Conservation (phyloP, 331 rosid genomes). For the Acacia concinna region DNA sequence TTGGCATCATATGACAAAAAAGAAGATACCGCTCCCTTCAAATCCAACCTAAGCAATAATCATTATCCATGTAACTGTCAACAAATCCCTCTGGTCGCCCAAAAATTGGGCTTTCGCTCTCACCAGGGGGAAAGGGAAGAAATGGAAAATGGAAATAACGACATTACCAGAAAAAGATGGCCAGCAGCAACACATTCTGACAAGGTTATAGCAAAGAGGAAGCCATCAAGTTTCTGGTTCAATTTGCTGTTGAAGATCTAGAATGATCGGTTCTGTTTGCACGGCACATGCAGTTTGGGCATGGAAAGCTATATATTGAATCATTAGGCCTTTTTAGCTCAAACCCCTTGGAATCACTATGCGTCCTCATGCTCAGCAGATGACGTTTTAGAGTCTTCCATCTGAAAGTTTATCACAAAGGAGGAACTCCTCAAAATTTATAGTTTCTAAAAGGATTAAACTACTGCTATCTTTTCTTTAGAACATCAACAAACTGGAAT, state of each 20-base stretch:
- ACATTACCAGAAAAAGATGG: slow-evolving; percentile 31
- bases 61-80: slow-evolving; percentile 39
- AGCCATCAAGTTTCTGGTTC: slow-evolving; percentile 37
- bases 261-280: slow-evolving; percentile 51
- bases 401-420: slow-evolving; percentile 37
- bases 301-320: slow-evolving; percentile 75
- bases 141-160: slow-evolving; percentile 57
- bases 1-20: slow-evolving; percentile 37
- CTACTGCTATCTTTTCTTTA: not conserved
- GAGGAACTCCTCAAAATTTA: not conserved
- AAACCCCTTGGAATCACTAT: slow-evolving; percentile 72
- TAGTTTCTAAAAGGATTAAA: not conserved
- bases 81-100: slow-evolving; percentile 41
- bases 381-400: slow-evolving; percentile 76
- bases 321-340: slow-evolving; percentile 72
- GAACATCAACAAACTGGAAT: not conserved
- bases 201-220: slow-evolving; percentile 32
- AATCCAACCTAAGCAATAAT: slow-evolving; percentile 39
- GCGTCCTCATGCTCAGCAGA: slow-evolving; percentile 64
- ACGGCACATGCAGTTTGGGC: slow-evolving; percentile 86
- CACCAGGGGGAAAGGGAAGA: slow-evolving; percentile 25
- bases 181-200: slow-evolving; percentile 42
- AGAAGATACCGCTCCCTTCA: slow-evolving; percentile 38
- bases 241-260: slow-evolving; percentile 37
- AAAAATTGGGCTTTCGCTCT: slow-evolving; percentile 50